Base-by-base conservation (phyloP, 495 filamentous ascomycete genomes). In the Bacidia gigantensis region DNA sequence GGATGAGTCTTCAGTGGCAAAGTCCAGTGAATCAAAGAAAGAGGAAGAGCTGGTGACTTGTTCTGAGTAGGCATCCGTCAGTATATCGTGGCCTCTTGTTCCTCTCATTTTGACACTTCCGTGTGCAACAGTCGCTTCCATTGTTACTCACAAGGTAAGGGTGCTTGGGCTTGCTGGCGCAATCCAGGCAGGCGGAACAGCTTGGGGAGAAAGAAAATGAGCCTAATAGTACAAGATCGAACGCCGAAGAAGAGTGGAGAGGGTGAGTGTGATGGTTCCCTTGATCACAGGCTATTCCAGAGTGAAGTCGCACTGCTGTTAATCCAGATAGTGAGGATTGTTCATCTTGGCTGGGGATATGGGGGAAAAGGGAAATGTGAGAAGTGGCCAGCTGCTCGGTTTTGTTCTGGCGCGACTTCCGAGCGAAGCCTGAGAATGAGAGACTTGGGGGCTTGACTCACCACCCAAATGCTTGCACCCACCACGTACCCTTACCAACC, bases 81-180 rank as follows among this genome's bases (percentile, higher is more conserved):
- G 47, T 50, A 32, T 18, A 38, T 17, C 17, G 1, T 50, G 20
- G n/a, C 2, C 17, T 18, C 14, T 26, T 7, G 41, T 9, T 18
- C n/a, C n/a, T n/a, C 20, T 7, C 41, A n/a, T n/a, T 50, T 38
- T 25, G 32, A 18, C 5, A 26, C 29, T 50, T 21, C 26, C 29
- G 47, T n/a, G n/a, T 47, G 21, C 22, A 47, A 26, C 44, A 47
- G 32, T 18, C 14, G 26, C 10, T 10, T 49, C 52, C 56, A 58
- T 55, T 51, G 48, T 58, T 58, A 58, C 56, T 58, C 56, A 58
- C 56, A 55, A 48, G 46, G 29, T 44, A 14, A 20, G 22, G 20
- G 40, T 26, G 51, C 20, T 47, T 26, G 39, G 46, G 5, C 26
- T 40, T 46, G 49, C 43, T 38, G 41, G 41, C 41, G 41, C 41